Base-by-base conservation (phyloP, 73 alveolate species). In the Durusdinium trenchii region DNA sequence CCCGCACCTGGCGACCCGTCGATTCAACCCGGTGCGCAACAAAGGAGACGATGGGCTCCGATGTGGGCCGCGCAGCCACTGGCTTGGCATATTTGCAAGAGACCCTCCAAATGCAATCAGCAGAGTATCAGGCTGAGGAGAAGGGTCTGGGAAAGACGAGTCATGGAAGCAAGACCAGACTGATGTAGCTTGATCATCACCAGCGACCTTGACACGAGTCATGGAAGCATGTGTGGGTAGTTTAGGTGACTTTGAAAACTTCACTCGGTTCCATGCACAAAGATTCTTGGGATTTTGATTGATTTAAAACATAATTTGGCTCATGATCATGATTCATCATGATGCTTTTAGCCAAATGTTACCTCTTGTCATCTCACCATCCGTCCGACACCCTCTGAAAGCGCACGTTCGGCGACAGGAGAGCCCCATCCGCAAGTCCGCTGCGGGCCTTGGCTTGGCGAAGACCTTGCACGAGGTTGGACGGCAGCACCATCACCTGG, bases 401-500 rank as follows among this genome's bases (percentile, higher is more conserved):
- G 10, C 23, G 69, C 69, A 54, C 69, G 32, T 64, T n/a, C 83
- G 36, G 48, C 30, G 28, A 3, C 46, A 84, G 94, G 94, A 48
- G 51, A 52, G 57, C 26, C 83, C 78, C 48, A 38, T 87, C 35
- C 83, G 85, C 71, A 87, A 87, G 67, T 40, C 85, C 28, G 61
- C 85, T 30, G 62, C 42, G 26, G 95, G 85, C 5, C n/a, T 87
- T 43, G 42, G 85, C 85, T 54, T 87, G 67, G 95, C 95, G 67
- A 87, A 60, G 84, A 87, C 67, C 84, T 64, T 87, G n/a, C 95
- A 87, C 52, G 95, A 87, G 98, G 98, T 69, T 35, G 98, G 98
- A 1, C 57, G 98, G 45, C 98, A 91, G 79, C 52, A 91, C 76
- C 98, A 91, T 46, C 98, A 91, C 40, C 78, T 91, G 79, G 98